Evolutionary conservation across 805 yeast genomes (phyloP), one percentile per base, ranked within the genome.

Genomic region (Kazachstania psychrophila): DNA sequence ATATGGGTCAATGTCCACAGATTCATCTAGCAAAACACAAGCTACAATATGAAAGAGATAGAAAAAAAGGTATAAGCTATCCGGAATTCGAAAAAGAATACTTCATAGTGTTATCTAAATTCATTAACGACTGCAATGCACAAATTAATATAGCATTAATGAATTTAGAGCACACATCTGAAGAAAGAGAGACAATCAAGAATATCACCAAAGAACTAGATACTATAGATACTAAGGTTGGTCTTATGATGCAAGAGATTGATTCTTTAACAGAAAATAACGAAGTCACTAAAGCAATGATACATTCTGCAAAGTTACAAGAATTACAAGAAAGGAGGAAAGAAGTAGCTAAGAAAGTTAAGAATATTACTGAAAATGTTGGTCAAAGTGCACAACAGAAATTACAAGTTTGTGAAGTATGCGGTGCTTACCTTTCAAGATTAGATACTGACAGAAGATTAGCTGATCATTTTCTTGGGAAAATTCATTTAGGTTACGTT

Each of bases 331-430:
- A 62, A 26, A 69, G 73, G 44, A 63, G 87, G 46, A 73, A 68
- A 20, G 53, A 54, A 14, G 61, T 76, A 13, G 74, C 79, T 1
- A 73, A 71, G 36, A 71, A 69, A 33, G 77, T 81, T 4, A 62
- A 80, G 28, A 68, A 65, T 18, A 60, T 81, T 6, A 70, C 78
- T 11, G 95, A 84, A 39, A 77, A 75, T 50, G 68, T 80, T 6
- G 92, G 94, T 2, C 89, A 84, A 47, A 73, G 87, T 10, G 85
- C 92, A 1, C 94, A 83, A 52, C 96, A 88, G 51, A 84, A 85
- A 56, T 65, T 88, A 31, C 96, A 87, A 57, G 94, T 85, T 1
- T 88, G 97, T 60, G 82, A 75, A 44, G 77, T 75, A 1, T 88
- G 97, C 61, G 95, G 95, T 1, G 95, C 95, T 0, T 86, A 80